Percentiles rank a stretch among this genome's conserved stretches.
Conservation (phyloP, 1,284 basidiomycete genomes). For the Xanthoconium separans region DNA sequence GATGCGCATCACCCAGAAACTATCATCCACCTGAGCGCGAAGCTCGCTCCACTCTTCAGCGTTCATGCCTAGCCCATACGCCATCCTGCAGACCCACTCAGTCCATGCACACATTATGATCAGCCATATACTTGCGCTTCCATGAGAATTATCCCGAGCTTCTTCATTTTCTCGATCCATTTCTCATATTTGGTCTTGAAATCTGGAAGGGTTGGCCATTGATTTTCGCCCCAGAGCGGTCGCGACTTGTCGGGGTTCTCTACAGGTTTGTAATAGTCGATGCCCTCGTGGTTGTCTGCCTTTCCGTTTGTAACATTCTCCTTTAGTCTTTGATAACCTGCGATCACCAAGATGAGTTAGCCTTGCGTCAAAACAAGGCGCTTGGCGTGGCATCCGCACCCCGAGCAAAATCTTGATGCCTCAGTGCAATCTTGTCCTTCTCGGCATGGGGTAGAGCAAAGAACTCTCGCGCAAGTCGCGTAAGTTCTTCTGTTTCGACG, state of each 20-base stretch:
- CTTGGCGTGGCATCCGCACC: constrained; percentile 44
- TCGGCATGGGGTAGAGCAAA: constrained; percentile 68
- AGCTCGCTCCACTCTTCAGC: constrained; percentile 68
- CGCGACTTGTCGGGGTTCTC: constrained; percentile 65
- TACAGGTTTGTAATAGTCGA: constrained; percentile 80
- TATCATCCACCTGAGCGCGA: constrained; percentile 66
- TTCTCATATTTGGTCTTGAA: constrained; percentile 63
- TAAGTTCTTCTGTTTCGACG: constrained; percentile 64
- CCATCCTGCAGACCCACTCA: constrained; percentile 55
- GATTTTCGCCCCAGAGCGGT: constrained; percentile 78
- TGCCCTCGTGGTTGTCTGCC: constrained; percentile 81
- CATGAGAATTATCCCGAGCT: constrained; percentile 74
- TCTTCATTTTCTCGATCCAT: constrained; percentile 84
- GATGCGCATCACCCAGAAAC: constrained; percentile 85
- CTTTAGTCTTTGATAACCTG: constrained; percentile 69
- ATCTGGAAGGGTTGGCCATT: constrained; percentile 65
- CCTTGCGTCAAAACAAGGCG: neutral
- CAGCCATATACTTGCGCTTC: constrained; percentile 58
- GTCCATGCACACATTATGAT: neutral
- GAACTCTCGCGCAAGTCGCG: constrained; percentile 65
- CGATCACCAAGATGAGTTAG: neutral
- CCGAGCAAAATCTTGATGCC: constrained; percentile 68
- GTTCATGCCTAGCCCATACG: constrained; percentile 72
- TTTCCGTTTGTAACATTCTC: constrained; percentile 86
- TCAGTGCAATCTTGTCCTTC: constrained; percentile 68